Base-by-base conservation (phyloP, 2,329 filamentous ascomycete species). In the Trichoderma semiorbis region DNA sequence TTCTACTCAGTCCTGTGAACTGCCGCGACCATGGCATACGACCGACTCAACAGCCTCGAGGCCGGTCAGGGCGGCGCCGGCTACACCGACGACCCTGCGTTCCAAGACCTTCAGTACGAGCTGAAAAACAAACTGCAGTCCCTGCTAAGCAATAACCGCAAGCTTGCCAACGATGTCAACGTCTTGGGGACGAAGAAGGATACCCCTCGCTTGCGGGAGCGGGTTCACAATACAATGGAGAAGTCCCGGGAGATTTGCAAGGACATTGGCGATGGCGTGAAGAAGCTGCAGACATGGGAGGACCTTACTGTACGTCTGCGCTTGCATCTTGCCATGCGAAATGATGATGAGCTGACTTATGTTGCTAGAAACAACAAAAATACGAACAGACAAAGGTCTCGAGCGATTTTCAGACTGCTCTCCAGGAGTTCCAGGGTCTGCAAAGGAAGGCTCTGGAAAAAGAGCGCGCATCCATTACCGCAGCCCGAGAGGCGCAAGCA, bases 301-400 rank as follows among this genome's bases (percentile, higher is more conserved):
- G 94, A 95, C 78, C 90, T 94, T 66, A 93, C 91, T 79, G 92
- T 94, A 86, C 75, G 88, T 80, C 12, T 28, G 10, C 3, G 26
- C n/a, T n/a, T 60, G 21, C 16, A 30, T 47, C 11, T 28, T 39
- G 60, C n/a, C 16, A 39, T 24, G 28, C 21, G 10, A 24, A 12
- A 16, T 36, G 34, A 18, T 5, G 10, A 30, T 34, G 18, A 70
- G 68, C 72, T 70, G 18, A 71, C 62, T 47, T 30, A 30, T 53
- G 63, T 36, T 30, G 24, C 77, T 73, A 97, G 94, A 93, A 95
- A 73, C 93, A 94, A 69, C 96, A 99, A 85, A 97, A 95, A 82
- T 98, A 97, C 85, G 96, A 94, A 26, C 95, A 98, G 78, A 93
- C 95, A 76, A 98, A 98, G 81, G 88, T 99, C 39, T 95, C 94